These are phyloP conservation scores for Trypanosoma congolense DNA, from an alignment of 208 protist species.

Conservation along the genomic window DNA sequence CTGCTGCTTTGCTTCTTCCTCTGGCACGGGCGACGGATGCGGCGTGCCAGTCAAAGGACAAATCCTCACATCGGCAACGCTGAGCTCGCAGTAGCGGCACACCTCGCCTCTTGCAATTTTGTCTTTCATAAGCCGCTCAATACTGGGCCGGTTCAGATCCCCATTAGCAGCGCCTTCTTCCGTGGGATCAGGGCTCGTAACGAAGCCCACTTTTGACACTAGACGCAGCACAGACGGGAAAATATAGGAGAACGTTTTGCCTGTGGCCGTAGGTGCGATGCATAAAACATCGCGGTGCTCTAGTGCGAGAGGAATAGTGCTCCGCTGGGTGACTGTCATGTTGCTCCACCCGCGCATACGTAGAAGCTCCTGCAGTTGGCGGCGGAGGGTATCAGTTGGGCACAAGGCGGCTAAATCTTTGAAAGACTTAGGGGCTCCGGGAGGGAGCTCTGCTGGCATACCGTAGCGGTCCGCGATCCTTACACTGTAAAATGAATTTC, in stretches of 20 bases:
- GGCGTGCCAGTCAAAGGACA: conserved; percentile 74
- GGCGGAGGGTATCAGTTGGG: conserved; percentile 29
- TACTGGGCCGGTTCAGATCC: conserved; percentile 32
- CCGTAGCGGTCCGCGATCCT: conserved; percentile 59
- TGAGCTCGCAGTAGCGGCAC: conserved; percentile 82
- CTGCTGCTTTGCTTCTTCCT: conserved; percentile 11
- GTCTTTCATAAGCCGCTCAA: conserved; percentile 57
- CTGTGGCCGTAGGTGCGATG: conserved; percentile 83
- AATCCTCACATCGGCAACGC: conserved; percentile 30
- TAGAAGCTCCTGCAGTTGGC: conserved; percentile 37
- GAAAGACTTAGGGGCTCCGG: conserved; percentile 37
- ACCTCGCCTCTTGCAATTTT: conserved; percentile 65
- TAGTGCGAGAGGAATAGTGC: conserved; percentile 49
- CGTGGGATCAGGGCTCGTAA: neutral
- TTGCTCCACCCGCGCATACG: conserved; percentile 24
- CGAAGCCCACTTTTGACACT: conserved; percentile 22
- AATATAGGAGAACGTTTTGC: conserved; percentile 90
- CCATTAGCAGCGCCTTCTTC: conserved; percentile 1
- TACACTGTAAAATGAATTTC: conserved; percentile 34
- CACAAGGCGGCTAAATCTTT: conserved; percentile 46
- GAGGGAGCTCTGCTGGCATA: conserved; percentile 65
- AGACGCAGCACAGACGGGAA: conserved; percentile 77
- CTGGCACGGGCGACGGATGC: conserved; percentile 35
- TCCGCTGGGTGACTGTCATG: conserved; percentile 57
- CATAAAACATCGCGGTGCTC: conserved; percentile 80